These are phyloP conservation scores for Nannochloropsis gaditana DNA, from an alignment of 108 stramenopile species.

Conservation along the genomic window DNA sequence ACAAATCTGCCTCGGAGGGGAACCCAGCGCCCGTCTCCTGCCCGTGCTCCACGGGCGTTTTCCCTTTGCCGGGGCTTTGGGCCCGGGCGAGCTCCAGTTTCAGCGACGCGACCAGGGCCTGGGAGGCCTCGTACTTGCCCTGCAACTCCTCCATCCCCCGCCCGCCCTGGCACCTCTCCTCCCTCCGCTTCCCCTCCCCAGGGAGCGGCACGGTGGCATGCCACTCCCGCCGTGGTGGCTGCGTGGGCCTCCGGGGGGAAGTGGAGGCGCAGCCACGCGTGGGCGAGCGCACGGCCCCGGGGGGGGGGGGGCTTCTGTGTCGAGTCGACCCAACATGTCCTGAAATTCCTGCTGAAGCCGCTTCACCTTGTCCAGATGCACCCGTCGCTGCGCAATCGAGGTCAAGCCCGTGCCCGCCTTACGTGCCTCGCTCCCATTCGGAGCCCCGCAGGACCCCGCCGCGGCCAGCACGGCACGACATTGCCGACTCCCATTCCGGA, in stretches of 20 bases:
- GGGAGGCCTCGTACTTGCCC: background rate
- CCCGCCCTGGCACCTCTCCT: background rate
- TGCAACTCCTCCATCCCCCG: background rate
- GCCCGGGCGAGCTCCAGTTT: background rate
- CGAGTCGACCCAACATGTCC: background rate
- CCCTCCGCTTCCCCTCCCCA: background rate
- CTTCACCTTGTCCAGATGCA: background rate
- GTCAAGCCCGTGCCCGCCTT: background rate
- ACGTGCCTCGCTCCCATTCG: background rate
- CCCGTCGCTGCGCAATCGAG: background rate
- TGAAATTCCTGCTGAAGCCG: background rate
- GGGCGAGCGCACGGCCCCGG: too few relatives aligned
- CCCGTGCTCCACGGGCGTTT: background rate
- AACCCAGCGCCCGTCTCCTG: background rate
- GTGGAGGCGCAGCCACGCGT: too few relatives aligned
- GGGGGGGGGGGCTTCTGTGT: background rate
- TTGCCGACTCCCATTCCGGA: constrained; percentile 10
- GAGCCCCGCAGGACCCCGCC: background rate
- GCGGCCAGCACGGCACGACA: background rate
- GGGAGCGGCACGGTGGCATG: too few relatives aligned
- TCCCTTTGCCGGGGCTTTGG: background rate
- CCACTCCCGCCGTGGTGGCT: too few relatives aligned
- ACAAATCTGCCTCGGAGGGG: background rate
- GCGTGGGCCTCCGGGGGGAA: too few relatives aligned
- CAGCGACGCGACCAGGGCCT: background rate